Base-by-base conservation (phyloP, 192 early-diverging fungal genomes). In the Lobosporangium transversale region DNA sequence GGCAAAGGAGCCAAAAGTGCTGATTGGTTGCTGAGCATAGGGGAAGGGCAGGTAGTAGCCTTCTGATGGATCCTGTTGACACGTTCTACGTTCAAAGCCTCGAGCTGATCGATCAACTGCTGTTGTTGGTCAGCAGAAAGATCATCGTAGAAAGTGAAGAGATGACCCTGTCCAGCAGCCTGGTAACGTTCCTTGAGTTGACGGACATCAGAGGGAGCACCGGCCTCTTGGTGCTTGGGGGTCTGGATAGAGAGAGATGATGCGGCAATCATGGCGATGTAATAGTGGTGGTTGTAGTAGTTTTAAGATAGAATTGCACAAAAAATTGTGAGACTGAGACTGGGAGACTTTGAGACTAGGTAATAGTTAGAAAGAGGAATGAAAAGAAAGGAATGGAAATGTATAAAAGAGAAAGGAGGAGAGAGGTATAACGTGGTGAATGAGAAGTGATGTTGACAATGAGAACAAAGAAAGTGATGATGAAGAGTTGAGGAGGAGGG, bases 31-130 rank as follows among this genome's bases (percentile, higher is more conserved):
- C 29, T 60, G 31, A 73, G 68, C 33, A 78, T 75, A 37, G 84
- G 82, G 18, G 81, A 84, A n/a, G 68, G 65, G 48, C 80, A 68
- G 20, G 80, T 79, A 44, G 88, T 90, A 4, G 96, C 91, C 59
- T 88, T 92, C 32, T 85, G 81, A 66, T 93, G 94, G 83, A 96
- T 95, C 65, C 84, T 68, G 84, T 96, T 96, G 68, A 90, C 86
- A 40, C 91, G 88, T 58, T 88, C 87, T 32, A 94, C 85, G 74
- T 99, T 93, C 29, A 98, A 84, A 29, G 57, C 54, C 23, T 68
- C 47, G 33, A 97, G 86, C 83, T 95, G 92, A 29, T 75, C 58
- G 62, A 91, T 79, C 17, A 98, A 78, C 10, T 24, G 32, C 60
- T 5, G 70, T 69, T 93, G 85, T 36, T 91, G 83, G 29, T 79